Base-by-base conservation (phyloP, 164 flowering plant species). In the Liquidambar formosana region DNA sequence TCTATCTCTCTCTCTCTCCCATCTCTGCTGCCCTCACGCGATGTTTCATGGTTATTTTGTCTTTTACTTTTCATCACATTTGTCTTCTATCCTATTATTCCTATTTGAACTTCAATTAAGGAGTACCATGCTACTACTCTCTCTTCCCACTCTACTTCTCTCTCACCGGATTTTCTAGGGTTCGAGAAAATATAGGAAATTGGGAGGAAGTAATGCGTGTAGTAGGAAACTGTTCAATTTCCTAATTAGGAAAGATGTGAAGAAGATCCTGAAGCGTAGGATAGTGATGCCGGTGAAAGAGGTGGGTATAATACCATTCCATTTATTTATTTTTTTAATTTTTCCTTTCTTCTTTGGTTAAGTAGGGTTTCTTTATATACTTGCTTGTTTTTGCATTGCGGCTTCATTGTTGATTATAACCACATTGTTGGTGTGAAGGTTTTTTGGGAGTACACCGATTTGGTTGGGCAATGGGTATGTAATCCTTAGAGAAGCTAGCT, bases 221-320 rank as follows among this genome's bases (percentile, higher is more conserved):
- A 79, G 82, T 44, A 66, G 83, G 38, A 81, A 80, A 28, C 84
- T 92, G 86, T 70, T 86, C 1, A 81, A 78, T 72, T 89, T 86
- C 71, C 70, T 85, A 16, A 41, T 79, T 1, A 79, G 81, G 54
- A 90, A 88, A 78, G 90, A 90, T 80, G 92, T 88, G 28, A 81
- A 88, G 75, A 94, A 86, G 81, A 71, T 91, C 52, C 90, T 94
- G 62, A 91, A 94, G 85, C 93, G 98, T 58, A 94, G 67, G 98
- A 90, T 67, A 91, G 96, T 70, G 97, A 94, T 80, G 96, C 93
- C 13, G 97, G 94, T 12, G 92, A 94, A 76, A 79, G 70, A 82
- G 98, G 98, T 92, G 61, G 5, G 25, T 9, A 8, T 26, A n/a
- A 1, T 67, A 5, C 44, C 51, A 57, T 9, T 57, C n/a, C 1